A percentile compares a stretch with the other conserved stretches of the same genome.
Evolutionary conservation across 352 stramenopile species (phyloP).

Genomic region (Pythium rhizo-oryzae): DNA sequence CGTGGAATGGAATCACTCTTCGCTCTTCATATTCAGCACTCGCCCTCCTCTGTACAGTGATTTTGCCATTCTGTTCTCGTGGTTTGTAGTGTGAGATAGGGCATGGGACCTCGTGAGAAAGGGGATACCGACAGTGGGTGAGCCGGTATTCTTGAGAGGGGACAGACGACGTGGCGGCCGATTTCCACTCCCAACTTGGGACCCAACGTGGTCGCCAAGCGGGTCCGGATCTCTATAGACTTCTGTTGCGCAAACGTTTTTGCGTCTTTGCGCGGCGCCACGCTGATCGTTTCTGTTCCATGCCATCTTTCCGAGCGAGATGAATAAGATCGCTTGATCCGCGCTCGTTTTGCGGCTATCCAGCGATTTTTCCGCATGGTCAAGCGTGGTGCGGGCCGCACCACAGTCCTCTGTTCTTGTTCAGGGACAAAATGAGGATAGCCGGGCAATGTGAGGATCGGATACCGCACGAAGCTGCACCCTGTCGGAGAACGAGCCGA

Average conservation of each 20-base stretch:
- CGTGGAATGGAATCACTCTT: background rate
- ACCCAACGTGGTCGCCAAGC: background rate
- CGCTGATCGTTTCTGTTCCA: background rate
- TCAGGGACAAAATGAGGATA: no score
- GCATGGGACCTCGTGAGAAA: background rate
- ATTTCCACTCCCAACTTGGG: no score
- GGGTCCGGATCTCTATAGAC: background rate
- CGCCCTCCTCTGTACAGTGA: background rate
- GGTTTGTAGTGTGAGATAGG: background rate
- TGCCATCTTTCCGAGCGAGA: background rate
- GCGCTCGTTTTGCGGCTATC: background rate
- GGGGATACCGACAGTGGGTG: no score
- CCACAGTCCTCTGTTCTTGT: no score
- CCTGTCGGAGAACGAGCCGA: no score
- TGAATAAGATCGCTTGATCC: background rate
- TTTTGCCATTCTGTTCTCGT: background rate
- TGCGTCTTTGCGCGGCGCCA: background rate
- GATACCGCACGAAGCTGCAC: no score
- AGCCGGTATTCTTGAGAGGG: background rate
- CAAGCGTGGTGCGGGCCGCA: no score
- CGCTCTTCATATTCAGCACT: background rate
- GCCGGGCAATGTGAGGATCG: no score
- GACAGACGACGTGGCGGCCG: no score
- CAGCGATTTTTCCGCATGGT: background rate
- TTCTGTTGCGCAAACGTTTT: background rate